These are phyloP conservation scores for Metarhizium rileyi DNA, from an alignment of 2,329 filamentous ascomycete species.

Conservation along the genomic window DNA sequence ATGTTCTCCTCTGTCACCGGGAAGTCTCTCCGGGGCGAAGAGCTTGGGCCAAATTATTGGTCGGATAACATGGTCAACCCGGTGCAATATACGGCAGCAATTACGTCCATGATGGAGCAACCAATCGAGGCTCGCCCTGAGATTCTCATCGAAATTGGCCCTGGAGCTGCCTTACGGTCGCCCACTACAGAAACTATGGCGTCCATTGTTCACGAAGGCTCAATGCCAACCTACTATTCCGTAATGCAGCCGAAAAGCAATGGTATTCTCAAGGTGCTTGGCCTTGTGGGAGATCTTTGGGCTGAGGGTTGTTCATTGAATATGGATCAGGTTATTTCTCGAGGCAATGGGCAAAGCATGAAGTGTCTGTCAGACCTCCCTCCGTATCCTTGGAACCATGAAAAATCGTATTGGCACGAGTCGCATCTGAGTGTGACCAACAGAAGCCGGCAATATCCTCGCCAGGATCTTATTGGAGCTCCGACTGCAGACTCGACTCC, in stretches of 20 bases:
- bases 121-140: constrained; percentile 19
- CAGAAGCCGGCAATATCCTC: constrained; percentile 33
- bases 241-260: constrained; percentile 17
- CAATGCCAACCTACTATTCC: constrained; percentile 15
- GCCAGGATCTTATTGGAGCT: constrained; percentile 42
- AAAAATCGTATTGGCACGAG: constrained; percentile 43
- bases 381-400: constrained; percentile 45
- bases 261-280: constrained; percentile 18
- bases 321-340: constrained; percentile 20
- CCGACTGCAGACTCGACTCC: constrained; percentile 33
- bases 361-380: constrained; percentile 36
- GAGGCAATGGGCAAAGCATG: constrained; percentile 8
- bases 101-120: constrained; percentile 24
- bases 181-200: constrained; percentile 27
- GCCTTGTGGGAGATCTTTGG: constrained; percentile 28
- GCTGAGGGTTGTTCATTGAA: constrained; percentile 20
- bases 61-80: constrained; percentile 33
- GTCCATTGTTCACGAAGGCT: constrained; percentile 2
- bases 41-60: constrained; percentile 33
- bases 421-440: constrained; percentile 33
- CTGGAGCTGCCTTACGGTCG: constrained; percentile 25
- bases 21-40: constrained; percentile 10
- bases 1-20: constrained; percentile 35
- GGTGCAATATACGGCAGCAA: constrained; percentile 33
- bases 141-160: constrained; percentile 32